These are phyloP conservation scores for Rhizoclosmatium globosum DNA, from an alignment of 192 early-diverging fungal genomes.

Conservation along the genomic window DNA sequence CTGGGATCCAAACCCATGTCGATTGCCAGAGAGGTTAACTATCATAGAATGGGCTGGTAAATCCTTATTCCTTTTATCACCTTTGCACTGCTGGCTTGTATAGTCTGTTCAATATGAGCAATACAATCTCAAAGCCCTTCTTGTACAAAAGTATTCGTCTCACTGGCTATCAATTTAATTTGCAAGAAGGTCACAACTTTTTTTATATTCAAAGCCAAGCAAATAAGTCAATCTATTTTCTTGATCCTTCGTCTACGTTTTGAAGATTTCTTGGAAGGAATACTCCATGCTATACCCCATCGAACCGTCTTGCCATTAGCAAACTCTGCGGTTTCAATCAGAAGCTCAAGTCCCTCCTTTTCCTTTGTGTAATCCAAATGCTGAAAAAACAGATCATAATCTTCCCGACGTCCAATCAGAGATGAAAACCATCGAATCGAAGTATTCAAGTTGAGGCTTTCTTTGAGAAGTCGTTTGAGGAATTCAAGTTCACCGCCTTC, in stretches of 20 bases:
- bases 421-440: constrained; percentile 77
- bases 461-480: constrained; percentile 69
- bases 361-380: background rate
- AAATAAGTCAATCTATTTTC: too few species aligned
- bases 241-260: background rate
- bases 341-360: background rate
- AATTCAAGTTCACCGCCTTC: constrained; percentile 83
- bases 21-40: too few species aligned
- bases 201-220: too few species aligned
- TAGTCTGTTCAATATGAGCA: too few species aligned
- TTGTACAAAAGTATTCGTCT: too few species aligned
- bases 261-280: constrained; percentile 1
- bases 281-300: constrained; percentile 24
- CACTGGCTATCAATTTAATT: too few species aligned
- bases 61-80: too few species aligned
- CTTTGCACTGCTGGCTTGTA: too few species aligned
- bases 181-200: too few species aligned
- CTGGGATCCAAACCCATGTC: too few species aligned
- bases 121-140: too few species aligned
- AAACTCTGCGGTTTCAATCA: constrained; percentile 9
- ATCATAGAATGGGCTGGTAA: too few species aligned
- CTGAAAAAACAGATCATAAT: constrained; percentile 24
- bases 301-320: constrained; percentile 11
- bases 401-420: constrained; percentile 72
- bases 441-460: constrained; percentile 57